Base-by-base conservation (phyloP, 2,329 filamentous ascomycete genomes). In the Cladosporium sphaerospermum region DNA sequence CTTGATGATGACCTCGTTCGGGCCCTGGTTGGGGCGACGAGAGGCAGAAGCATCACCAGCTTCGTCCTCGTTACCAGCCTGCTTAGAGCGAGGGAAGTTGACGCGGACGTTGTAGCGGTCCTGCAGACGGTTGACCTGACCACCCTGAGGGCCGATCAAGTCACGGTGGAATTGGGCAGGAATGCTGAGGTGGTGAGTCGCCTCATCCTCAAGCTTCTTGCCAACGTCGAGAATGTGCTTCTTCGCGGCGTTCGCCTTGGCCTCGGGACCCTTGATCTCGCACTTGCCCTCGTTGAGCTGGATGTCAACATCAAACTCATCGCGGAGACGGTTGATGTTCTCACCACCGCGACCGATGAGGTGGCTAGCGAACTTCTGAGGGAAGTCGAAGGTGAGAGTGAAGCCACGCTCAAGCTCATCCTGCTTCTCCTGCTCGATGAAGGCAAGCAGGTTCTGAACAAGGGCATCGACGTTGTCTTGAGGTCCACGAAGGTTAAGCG, bases 361-460 rank as follows among this genome's bases (percentile, higher is more conserved):
- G 67, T 95, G 86, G 70, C 96, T 96, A 58, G 91, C 90, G 66
- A 84, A 95, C 72, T 96, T 95, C 68, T 96, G 88, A 7, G 92
- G 92, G 75, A 96, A 99, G 58, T 96, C 89, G 61, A 97, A 97
- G 23, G 81, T 83, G 55, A 88, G 75, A 2, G 83, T 90, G 72
- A 91, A 95, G 42, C 89, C 90, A 55, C 92, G 88, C 73, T 97
- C 92, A 67, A 93, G 88, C 71, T 97, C 92, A 57, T 97, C 91
- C 68, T 89, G 81, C 74, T 91, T 88, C 71, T 95, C 90, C 67
- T 95, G 86, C 66, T 86, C 84, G 18, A 97, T 77, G 65, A 96
- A 97, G 6, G 81, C 81, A 54, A 81, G 72, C 51, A 95, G 82
- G 75, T 91, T 93, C 34, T 78, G 72, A 31, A 81, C 78, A 37